Conservation (phyloP, 2,329 filamentous ascomycete genomes). For the Chaetomium strumarium region DNA sequence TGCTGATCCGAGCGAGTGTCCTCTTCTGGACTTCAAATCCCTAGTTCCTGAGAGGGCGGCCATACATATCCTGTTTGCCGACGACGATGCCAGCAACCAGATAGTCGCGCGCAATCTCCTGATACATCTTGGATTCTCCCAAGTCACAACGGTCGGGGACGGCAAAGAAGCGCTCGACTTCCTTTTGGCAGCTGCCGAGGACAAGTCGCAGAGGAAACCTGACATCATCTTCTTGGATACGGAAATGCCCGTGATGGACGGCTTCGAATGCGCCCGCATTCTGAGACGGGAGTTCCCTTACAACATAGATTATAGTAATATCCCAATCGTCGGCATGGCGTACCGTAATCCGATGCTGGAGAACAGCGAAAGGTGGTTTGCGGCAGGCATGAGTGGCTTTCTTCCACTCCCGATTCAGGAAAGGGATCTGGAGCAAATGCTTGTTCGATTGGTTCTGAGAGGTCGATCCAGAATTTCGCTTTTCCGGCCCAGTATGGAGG, state of each 20-base stretch:
- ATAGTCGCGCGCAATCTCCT: background rate
- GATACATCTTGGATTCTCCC: background rate
- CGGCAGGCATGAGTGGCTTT: background rate
- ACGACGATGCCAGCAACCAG: background rate
- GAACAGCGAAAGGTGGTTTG: background rate
- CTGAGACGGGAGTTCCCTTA: background rate
- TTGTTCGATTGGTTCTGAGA: background rate
- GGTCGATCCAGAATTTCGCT: background rate
- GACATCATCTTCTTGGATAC: background rate
- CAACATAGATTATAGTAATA: background rate
- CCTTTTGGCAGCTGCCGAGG: background rate
- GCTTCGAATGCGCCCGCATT: background rate
- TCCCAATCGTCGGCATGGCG: background rate
- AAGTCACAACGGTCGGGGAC: background rate
- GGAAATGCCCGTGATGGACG: background rate
- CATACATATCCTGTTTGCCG: background rate
- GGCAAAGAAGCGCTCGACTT: background rate
- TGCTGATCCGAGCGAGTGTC: background rate
- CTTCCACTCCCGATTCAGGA: background rate
- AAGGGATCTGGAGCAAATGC: background rate
- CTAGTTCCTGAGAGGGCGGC: background rate
- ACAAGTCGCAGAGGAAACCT: background rate
- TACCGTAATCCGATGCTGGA: background rate
- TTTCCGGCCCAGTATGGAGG: background rate
- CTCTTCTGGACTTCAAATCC: background rate